These are phyloP conservation scores for Phoma sp. DNA, from an alignment of 2,329 filamentous ascomycete species.

Conservation along the genomic window DNA sequence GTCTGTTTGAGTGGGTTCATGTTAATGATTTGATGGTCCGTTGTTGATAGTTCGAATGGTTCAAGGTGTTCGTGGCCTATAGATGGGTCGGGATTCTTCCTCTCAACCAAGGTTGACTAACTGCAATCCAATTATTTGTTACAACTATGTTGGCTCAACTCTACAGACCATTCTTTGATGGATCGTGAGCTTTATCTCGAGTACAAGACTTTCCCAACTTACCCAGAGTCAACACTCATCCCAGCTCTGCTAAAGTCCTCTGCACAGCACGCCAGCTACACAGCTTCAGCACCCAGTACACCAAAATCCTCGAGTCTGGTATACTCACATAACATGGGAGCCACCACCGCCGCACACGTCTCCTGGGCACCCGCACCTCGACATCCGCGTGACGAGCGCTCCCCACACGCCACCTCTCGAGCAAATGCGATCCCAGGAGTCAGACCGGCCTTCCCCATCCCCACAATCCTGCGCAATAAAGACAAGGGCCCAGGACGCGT, in stretches of 20 bases:
- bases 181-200: not conserved
- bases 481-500: not conserved
- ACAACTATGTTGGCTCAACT: not conserved
- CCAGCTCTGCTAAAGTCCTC: not conserved
- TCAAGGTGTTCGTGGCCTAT: not conserved
- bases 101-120: not conserved
- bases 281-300: not conserved
- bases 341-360: not conserved
- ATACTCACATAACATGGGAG: not conserved
- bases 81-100: not conserved
- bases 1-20: conserved; percentile 1
- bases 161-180: no score
- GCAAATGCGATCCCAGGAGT: not conserved
- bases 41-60: not conserved
- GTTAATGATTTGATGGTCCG: not conserved
- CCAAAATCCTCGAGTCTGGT: not conserved
- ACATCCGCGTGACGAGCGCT: not conserved
- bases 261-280: no score
- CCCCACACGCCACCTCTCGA: not conserved
- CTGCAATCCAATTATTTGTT: not conserved
- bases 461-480: not conserved
- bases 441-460: not conserved
- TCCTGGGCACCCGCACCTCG: not conserved
- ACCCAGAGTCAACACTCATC: not conserved
- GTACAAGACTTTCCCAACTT: not conserved